These are phyloP conservation scores for Amanita molliuscula DNA, from an alignment of 768 basidiomycete species.

Conservation along the genomic window DNA sequence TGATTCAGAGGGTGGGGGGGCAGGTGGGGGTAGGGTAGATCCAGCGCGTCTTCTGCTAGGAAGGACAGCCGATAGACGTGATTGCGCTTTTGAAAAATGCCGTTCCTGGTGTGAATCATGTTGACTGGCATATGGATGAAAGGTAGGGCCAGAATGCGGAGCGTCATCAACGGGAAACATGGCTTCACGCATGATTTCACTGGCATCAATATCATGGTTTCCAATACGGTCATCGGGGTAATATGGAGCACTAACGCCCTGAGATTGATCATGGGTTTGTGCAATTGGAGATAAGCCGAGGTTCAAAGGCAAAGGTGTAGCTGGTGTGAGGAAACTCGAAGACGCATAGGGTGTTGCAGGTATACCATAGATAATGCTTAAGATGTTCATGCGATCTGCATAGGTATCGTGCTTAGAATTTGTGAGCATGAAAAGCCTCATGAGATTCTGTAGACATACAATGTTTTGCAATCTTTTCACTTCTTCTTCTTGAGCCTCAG, in stretches of 20 bases:
- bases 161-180: slow-evolving; percentile 6
- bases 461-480: slow-evolving; percentile 79
- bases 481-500: slow-evolving; percentile 89
- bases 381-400: slow-evolving; percentile 88
- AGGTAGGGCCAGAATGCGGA: slow-evolving; percentile 7
- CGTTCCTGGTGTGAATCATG: slow-evolving; percentile 24
- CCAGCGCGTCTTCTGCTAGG: slow-evolving; percentile 28
- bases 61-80: background rate
- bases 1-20: slow-evolving; percentile 52
- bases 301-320: slow-evolving; percentile 20
- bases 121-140: slow-evolving; percentile 45
- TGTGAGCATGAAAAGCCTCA: slow-evolving; percentile 19
- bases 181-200: slow-evolving; percentile 6
- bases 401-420: slow-evolving; percentile 73
- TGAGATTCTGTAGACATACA: slow-evolving; percentile 34
- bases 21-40: slow-evolving; percentile 54
- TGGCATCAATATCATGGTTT: slow-evolving; percentile 16
- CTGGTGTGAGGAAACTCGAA: slow-evolving; percentile 29
- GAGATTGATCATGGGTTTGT: slow-evolving; percentile 26
- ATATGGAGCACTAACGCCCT: slow-evolving; percentile 26
- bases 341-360: slow-evolving; percentile 62
- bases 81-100: slow-evolving; percentile 9
- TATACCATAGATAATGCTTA: slow-evolving; percentile 83
- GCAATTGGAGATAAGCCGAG: slow-evolving; percentile 32
- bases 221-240: slow-evolving; percentile 18